Conservation (phyloP, 306 rosid genomes). For the Ormosia emarginata region DNA sequence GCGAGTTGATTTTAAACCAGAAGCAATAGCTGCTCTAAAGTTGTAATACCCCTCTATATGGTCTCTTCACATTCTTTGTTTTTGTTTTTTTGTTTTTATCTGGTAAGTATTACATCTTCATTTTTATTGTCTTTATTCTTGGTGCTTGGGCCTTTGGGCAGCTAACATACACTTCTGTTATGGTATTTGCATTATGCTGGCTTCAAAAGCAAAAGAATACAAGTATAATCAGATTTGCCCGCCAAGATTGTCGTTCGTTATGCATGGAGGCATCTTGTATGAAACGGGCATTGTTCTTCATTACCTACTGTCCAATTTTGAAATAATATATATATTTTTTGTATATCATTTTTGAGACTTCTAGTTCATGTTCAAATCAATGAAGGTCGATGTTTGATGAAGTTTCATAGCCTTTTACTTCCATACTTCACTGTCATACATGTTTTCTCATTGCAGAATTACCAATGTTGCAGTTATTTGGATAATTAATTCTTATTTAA, state of each 20-base stretch:
- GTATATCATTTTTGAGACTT: neutral
- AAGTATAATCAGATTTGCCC: neutral
- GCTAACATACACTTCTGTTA: neutral
- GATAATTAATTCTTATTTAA: neutral
- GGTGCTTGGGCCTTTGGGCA: slow-evolving; percentile 14
- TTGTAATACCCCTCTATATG: slow-evolving; percentile 40
- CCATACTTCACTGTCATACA: neutral
- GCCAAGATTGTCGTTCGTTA: neutral
- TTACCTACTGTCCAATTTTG: neutral
- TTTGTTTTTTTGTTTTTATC: slow-evolving; percentile 24
- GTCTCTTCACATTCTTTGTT: slow-evolving; percentile 34
- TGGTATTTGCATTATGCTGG: slow-evolving; percentile 1
- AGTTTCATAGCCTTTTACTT: neutral
- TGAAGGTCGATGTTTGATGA: neutral
- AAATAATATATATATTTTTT: neutral
- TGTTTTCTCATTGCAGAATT: neutral
- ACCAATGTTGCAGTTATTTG: neutral
- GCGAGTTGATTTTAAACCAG: slow-evolving; percentile 91
- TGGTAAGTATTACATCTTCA: slow-evolving; percentile 22
- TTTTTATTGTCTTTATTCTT: slow-evolving; percentile 9
- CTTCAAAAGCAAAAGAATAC: neutral
- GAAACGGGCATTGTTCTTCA: neutral
- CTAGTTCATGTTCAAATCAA: neutral
- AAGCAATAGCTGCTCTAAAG: slow-evolving; percentile 83
- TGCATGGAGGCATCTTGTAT: slow-evolving; percentile 10